Evolutionary conservation across 176 grass and related monocot genomes (phyloP), one percentile per base, ranked within the genome.

Genomic region (Phoenix roebelenii): DNA sequence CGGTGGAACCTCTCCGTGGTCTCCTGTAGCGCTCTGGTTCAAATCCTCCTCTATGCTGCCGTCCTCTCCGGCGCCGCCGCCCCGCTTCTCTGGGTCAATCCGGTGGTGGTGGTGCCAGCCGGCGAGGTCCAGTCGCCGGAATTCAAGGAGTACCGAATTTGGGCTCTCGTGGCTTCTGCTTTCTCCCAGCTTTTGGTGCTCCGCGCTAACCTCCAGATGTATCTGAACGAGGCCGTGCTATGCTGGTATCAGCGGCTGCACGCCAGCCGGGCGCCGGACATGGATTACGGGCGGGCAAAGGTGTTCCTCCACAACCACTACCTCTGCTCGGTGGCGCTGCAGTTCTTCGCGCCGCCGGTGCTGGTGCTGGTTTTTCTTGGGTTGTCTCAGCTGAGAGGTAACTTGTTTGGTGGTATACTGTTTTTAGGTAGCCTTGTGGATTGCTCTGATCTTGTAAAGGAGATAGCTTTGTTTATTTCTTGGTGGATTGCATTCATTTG

Each of bases 161-260:
- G 85, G 23, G 73, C 51, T 62, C 78, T 92, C 39, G 64, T 82
- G 0, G 69, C 70, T 4, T 78, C 76, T 0, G 80, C 84, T 0
- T 61, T 73, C 64, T 25, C 83, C 17, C 87, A 92, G 80, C 76
- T 98, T 32, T 63, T 98, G 22, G 88, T 85, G 0, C 67, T 89
- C 3, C 79, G 93, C 50, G 64, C 76, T 3, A 72, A 79, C 73
- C 80, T 98, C 55, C 93, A 98, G 70, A 92, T 88, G 87, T 98
- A 92, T 66, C 72, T 98, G 51, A 92, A 98, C 18, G 93, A 98
- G 64, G 84, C 87, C 4, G 87, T 98, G 0, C 79, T 90, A 50
- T 88, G 87, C 76, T 98, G 93, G 87, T 98, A 98, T 59, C 87
- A 98, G 76, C 93, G 85, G 52, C 68, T 98, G 49, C 87, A 98